Evolutionary conservation across 257 asterid species (phyloP).

Genomic region (Craterostigma plantagineum): DNA sequence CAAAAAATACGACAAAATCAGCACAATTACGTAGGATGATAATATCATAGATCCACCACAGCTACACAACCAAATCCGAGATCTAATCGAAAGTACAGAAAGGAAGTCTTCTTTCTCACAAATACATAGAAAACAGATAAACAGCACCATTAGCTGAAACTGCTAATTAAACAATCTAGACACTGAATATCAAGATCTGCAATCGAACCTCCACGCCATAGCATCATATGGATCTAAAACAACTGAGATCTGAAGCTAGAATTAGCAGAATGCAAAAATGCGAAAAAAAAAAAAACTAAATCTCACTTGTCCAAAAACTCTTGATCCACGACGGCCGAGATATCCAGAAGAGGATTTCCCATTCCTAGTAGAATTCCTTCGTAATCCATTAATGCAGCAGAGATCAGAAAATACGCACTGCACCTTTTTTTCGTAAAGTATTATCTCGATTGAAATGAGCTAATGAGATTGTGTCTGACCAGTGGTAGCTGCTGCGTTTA

Average conservation of each 20-base stretch:
- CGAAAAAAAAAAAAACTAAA: no score
- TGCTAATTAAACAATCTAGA: neutral
- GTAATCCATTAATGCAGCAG: constrained; percentile 19
- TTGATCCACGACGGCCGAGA: constrained; percentile 71
- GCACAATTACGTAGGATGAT: no score
- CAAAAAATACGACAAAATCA: constrained; percentile 3
- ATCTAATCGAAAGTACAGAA: constrained; percentile 10
- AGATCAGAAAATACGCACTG: no score
- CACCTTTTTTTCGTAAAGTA: no score
- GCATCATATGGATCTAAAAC: no score
- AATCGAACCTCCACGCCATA: no score
- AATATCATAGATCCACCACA: neutral
- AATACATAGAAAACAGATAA: no score
- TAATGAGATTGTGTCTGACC: no score
- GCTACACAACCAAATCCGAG: constrained; percentile 11
- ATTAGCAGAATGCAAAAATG: neutral
- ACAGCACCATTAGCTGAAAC: no score
- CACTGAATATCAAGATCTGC: neutral
- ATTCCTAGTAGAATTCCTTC: constrained; percentile 80
- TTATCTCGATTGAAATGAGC: no score
- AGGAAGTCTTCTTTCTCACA: no score
- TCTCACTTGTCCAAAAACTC: constrained; percentile 26
- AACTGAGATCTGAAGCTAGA: constrained; percentile 13
- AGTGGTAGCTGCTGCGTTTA: no score
- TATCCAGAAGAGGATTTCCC: constrained; percentile 86